These are phyloP conservation scores for Dittrichia graveolens DNA, from an alignment of 129 eudicot species.

Conservation along the genomic window DNA sequence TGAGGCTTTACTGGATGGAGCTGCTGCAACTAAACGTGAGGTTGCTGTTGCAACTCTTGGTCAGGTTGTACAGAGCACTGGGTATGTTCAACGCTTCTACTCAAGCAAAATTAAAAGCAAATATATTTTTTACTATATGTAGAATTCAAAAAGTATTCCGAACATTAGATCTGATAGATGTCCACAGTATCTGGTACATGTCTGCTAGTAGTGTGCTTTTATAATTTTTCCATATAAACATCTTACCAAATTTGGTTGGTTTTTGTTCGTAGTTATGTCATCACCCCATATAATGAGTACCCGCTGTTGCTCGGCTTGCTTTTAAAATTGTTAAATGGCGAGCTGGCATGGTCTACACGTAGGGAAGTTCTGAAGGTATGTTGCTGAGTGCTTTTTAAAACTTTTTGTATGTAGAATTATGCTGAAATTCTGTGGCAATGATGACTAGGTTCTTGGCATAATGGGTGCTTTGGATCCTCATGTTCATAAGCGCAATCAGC, in stretches of 20 bases:
- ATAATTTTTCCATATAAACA: background rate
- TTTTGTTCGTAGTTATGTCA: slow-evolving; percentile 70
- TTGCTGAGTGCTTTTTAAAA: background rate
- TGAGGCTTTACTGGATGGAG: slow-evolving; percentile 94
- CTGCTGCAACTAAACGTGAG: slow-evolving; percentile 94
- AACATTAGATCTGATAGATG: slow-evolving; percentile 7
- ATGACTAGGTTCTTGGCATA: slow-evolving; percentile 82
- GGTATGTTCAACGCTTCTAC: slow-evolving; percentile 52
- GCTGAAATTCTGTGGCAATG: slow-evolving; percentile 26
- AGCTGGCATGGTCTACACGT: slow-evolving; percentile 94
- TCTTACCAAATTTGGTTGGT: slow-evolving; percentile 28
- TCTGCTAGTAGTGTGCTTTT: background rate
- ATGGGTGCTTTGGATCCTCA: slow-evolving; percentile 99
- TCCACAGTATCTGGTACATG: background rate
- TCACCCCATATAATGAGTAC: slow-evolving; percentile 85
- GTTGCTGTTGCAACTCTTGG: slow-evolving; percentile 98
- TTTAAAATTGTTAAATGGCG: slow-evolving; percentile 84
- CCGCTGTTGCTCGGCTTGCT: slow-evolving; percentile 88
- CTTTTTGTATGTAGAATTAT: slow-evolving; percentile 9
- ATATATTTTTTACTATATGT: slow-evolving; percentile 21
- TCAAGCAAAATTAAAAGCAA: background rate
- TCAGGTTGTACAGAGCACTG: slow-evolving; percentile 98
- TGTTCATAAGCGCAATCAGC: slow-evolving; percentile 87
- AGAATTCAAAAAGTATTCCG: slow-evolving; percentile 5
- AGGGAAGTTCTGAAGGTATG: slow-evolving; percentile 91